These are phyloP conservation scores for Lactifluus pinguis DNA, from an alignment of 768 basidiomycete genomes.

Conservation along the genomic window DNA sequence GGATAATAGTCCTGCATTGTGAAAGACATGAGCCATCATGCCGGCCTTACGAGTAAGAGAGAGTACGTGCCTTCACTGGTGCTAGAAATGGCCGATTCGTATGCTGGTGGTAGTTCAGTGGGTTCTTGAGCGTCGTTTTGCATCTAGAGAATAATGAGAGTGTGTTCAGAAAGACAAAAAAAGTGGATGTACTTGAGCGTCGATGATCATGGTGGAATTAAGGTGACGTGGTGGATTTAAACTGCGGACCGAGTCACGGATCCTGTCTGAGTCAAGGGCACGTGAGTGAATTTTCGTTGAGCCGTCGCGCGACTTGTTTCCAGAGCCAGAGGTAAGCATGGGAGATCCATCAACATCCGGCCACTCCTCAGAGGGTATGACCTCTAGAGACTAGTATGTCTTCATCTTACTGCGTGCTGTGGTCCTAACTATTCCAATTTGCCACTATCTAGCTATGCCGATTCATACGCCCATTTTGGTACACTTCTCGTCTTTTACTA, in stretches of 20 bases:
- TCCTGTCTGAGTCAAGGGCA: not conserved
- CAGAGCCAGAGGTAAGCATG: not conserved
- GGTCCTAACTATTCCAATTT: constrained; percentile 1
- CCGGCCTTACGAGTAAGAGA: not conserved
- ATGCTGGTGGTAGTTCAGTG: constrained; percentile 8
- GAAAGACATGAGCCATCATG: not conserved
- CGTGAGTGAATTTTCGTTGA: not conserved
- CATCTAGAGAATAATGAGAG: not conserved
- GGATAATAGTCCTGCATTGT: not conserved
- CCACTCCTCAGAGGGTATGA: constrained; percentile 39
- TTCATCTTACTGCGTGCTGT: not conserved
- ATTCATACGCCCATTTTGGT: constrained; percentile 96
- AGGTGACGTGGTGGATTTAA: not conserved
- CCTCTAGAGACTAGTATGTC: constrained; percentile 80
- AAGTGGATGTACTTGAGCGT: not conserved
- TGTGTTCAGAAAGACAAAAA: not conserved
- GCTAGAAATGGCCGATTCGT: not conserved
- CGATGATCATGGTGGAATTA: constrained; percentile 3
- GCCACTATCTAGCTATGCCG: constrained; percentile 62
- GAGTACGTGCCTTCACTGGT: not conserved
- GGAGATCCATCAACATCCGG: constrained; percentile 6
- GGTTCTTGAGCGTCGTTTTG: not conserved
- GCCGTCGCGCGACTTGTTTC: not conserved
- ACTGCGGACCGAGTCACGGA: no score
- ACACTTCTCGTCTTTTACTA: constrained; percentile 20